A percentile compares a stretch with the other conserved stretches of the same genome.
These are phyloP conservation scores for Raphanus hybrid DNA, from an alignment of 441 rosid species.

Conservation along the genomic window DNA sequence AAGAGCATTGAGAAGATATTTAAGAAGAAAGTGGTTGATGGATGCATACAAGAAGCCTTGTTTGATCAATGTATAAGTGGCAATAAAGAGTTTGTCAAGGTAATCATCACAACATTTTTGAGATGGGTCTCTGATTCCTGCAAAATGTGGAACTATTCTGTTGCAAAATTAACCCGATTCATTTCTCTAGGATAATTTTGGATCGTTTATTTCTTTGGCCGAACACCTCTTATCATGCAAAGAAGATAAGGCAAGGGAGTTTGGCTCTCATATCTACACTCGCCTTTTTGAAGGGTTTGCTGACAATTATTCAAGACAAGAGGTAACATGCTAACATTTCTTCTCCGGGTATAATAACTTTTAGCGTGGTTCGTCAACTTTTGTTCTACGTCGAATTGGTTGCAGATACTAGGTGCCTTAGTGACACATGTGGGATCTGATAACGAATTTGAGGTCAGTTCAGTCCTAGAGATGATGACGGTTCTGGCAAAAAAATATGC, in stretches of 20 bases:
- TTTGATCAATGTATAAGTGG: conserved; percentile 78
- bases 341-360: neutral
- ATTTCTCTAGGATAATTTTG: conserved; percentile 66
- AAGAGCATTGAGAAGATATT: conserved; percentile 66
- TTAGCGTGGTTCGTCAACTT: neutral
- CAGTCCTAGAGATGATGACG: conserved; percentile 75
- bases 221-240: conserved; percentile 79
- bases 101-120: conserved; percentile 28
- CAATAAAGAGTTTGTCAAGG: conserved; percentile 75
- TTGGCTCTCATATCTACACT: conserved; percentile 64
- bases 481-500: conserved; percentile 64
- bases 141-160: conserved; percentile 12
- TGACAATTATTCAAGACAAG: conserved; percentile 76
- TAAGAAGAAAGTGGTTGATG: conserved; percentile 77
- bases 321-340: conserved; percentile 47
- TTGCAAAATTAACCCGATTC: conserved; percentile 29
- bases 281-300: conserved; percentile 71
- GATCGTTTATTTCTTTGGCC: conserved; percentile 72
- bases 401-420: conserved; percentile 82
- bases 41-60: conserved; percentile 65
- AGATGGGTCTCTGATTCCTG: conserved; percentile 27
- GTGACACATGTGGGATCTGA: conserved; percentile 89
- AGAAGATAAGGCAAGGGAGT: conserved; percentile 77
- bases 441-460: conserved; percentile 70
- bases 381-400: conserved; percentile 33